Percentiles rank a stretch among this genome's conserved stretches.
Evolutionary conservation across 1,139 yeast genomes (phyloP).

Genomic region (Schwanniomyces etchellsii): DNA sequence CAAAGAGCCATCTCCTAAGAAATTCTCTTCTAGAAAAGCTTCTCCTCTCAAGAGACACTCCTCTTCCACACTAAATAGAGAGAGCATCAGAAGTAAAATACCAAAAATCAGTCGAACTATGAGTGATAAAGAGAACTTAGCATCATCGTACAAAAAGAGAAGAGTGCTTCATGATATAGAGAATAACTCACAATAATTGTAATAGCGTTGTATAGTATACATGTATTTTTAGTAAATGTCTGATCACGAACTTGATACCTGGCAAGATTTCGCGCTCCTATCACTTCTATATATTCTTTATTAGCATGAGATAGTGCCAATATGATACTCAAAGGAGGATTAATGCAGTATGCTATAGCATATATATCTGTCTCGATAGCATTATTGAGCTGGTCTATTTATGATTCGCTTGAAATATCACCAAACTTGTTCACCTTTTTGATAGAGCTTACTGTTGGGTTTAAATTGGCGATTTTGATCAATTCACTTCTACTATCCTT

Average conservation of each 20-base stretch:
- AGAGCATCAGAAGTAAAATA: slow-evolving; percentile 5
- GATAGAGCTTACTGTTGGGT: slow-evolving; percentile 30
- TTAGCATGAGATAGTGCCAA: too few species aligned
- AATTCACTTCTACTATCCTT: slow-evolving; percentile 31
- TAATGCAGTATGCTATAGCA: slow-evolving; percentile 18
- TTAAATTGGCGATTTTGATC: slow-evolving; percentile 26
- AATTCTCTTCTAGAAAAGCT: background rate
- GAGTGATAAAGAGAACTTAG: slow-evolving; percentile 6
- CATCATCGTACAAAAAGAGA: slow-evolving; percentile 9
- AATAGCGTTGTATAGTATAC: too few species aligned
- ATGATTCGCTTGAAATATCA: slow-evolving; percentile 21
- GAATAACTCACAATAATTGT: slow-evolving; percentile 2
- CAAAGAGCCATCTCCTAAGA: slow-evolving; percentile 1
- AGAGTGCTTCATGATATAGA: slow-evolving; percentile 9
- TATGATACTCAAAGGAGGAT: too few species aligned
- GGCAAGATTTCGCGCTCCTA: too few species aligned
- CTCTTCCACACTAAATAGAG: background rate
- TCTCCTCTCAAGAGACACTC: background rate
- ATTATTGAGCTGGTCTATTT: slow-evolving; percentile 21
- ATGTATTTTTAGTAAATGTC: too few species aligned
- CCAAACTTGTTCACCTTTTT: slow-evolving; percentile 23
- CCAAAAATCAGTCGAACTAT: slow-evolving; percentile 7
- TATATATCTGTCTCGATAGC: slow-evolving; percentile 21
- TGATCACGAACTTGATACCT: too few species aligned
- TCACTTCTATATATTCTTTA: too few species aligned